Evolutionary conservation across 805 yeast genomes (phyloP), one percentile per base, ranked within the genome.

Genomic region (Metschnikowia cubensis): DNA sequence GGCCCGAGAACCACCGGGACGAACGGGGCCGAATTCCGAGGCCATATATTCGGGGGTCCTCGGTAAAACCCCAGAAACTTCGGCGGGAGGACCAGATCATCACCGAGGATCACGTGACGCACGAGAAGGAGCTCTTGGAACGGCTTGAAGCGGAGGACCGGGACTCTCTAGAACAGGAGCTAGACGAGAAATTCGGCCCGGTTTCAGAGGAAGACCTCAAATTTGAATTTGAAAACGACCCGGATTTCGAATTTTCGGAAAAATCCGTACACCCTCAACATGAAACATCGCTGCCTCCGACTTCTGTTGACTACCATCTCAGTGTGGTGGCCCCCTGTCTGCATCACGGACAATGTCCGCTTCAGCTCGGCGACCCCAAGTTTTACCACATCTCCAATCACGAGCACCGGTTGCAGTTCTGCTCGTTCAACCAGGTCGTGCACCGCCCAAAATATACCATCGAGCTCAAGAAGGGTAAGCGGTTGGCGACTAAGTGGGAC

Each of bases 261-360:
- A 13, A 10, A 8, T 13, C 40, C 17, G 25, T 14, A n/a, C 17
- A n/a, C 7, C 66, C 7, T 63, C 2, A 8, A 8, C 2, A 1
- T 25, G 62, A 1, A 58, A 32, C 54, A 18, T 39, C 53, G 33
- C 40, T 48, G 58, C 21, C 50, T 33, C 35, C 25, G 34, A 4
- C 6, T 7, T 8, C 22, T 3, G 69, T 68, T 40, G 67, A 78
- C 61, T 75, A 78, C 61, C 84, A 85, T 55, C 60, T 90, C 45
- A 77, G 79, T 37, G 75, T 92, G 7, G 62, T 92, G 17, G 96
- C 96, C 0, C 99, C 99, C 3, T 94, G 97, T 62, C 68, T 92
- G 0, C 97, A 94, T 64, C 96, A 89, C 59, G 80, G 84, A 11
- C 77, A 74, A 56, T 91, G 97, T 61, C 97, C 98, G 0, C 69